These are phyloP conservation scores for Letharia lupina DNA, from an alignment of 495 filamentous ascomycete genomes.

Conservation along the genomic window DNA sequence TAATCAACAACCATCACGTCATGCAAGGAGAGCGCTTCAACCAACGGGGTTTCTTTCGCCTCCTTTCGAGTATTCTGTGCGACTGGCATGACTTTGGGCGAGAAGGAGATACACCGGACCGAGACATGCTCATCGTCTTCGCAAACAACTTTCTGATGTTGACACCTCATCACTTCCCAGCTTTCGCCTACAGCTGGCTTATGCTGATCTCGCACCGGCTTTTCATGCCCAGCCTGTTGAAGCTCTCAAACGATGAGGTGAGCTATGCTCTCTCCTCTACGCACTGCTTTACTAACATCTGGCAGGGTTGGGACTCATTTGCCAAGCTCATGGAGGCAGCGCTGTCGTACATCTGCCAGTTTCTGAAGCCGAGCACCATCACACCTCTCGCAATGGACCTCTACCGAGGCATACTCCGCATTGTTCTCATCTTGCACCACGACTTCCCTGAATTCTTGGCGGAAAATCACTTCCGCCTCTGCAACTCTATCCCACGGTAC, in stretches of 20 bases:
- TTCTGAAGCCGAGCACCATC: constrained; percentile 67
- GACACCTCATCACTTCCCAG: constrained; percentile 65
- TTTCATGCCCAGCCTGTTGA: constrained; percentile 75
- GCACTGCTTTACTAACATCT: constrained; percentile 16
- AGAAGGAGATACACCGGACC: constrained; percentile 45
- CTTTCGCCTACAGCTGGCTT: constrained; percentile 80
- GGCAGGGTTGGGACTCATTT: constrained; percentile 63
- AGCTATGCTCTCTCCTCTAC: constrained; percentile 18
- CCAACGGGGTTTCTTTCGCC: constrained; percentile 81
- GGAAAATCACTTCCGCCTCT: constrained; percentile 76
- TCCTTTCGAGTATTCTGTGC: constrained; percentile 78
- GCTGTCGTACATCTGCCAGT: constrained; percentile 65
- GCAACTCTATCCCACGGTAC: constrained; percentile 75
- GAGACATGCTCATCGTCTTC: constrained; percentile 62
- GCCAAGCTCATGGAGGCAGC: constrained; percentile 67
- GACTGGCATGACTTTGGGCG: constrained; percentile 45
- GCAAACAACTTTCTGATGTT: constrained; percentile 67
- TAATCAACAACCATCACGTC: constrained; percentile 78
- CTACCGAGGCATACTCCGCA: constrained; percentile 74
- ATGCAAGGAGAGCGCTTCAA: constrained; percentile 75
- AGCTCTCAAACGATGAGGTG: constrained; percentile 50
- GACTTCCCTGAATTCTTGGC: constrained; percentile 91
- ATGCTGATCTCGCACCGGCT: constrained; percentile 72
- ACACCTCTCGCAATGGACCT: constrained; percentile 65
- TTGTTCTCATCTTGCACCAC: constrained; percentile 79